A percentile compares a stretch with the other conserved stretches of the same genome.
phyloP scores from a whole-genome alignment of 1,284 basidiomycete genomes.

The Gymnopus androsaceus region DNA sequence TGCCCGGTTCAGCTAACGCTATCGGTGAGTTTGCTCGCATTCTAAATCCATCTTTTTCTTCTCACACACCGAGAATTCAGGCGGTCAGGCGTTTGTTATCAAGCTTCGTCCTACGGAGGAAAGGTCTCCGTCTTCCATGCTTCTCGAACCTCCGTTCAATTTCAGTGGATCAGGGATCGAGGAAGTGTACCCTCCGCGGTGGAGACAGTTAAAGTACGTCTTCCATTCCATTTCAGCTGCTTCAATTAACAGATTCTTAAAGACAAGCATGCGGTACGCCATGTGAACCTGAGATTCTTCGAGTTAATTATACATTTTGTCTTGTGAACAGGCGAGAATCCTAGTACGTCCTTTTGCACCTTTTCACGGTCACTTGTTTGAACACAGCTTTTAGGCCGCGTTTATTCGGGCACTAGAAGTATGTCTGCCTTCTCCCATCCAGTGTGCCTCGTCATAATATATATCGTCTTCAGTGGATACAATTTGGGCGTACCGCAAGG shows the following conservation, averaged over 20 bases:
- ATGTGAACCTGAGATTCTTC: not conserved
- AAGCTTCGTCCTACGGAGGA: conserved; percentile 62
- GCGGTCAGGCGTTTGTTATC: conserved; percentile 65
- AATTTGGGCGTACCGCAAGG: conserved; percentile 58
- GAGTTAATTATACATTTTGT: not conserved
- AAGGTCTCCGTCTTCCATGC: conserved; percentile 55
- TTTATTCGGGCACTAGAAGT: conserved; percentile 14
- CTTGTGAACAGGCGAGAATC: conserved; percentile 39
- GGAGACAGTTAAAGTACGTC: conserved; percentile 62
- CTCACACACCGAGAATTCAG: not conserved
- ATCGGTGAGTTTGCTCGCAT: conserved; percentile 38
- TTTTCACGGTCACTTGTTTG: not conserved
- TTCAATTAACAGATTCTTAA: conserved; percentile 6
- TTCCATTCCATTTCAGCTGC: not conserved
- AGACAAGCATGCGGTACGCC: conserved; percentile 55
- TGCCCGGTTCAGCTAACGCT: conserved; percentile 48
- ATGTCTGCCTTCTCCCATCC: not conserved
- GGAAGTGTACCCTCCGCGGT: conserved; percentile 31
- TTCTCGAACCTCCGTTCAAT: conserved; percentile 56
- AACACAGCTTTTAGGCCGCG: not conserved
- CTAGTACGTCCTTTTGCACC: conserved; percentile 21
- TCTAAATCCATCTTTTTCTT: not conserved
- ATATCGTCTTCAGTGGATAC: conserved; percentile 60
- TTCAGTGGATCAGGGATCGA: conserved; percentile 32
- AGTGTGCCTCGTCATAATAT: conserved; percentile 24